phyloP scores from a whole-genome alignment of 257 asterid genomes.

The Paulownia fortunei region DNA sequence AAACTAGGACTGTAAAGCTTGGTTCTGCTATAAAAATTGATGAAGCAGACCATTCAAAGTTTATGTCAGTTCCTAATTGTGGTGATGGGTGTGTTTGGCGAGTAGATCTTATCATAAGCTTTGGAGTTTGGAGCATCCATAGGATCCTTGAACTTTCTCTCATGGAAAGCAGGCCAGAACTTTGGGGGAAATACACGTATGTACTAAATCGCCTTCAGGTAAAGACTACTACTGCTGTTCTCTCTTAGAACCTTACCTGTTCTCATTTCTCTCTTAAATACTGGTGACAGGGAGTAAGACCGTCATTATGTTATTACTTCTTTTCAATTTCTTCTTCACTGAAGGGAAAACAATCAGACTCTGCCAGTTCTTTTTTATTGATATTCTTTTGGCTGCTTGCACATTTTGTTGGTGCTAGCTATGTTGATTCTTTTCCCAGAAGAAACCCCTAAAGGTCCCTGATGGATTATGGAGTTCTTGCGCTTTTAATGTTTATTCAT shows the following conservation, averaged over 20 bases:
- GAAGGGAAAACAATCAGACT: neutral
- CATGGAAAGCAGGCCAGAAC: constrained; percentile 97
- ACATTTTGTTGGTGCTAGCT: no score
- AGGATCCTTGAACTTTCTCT: constrained; percentile 91
- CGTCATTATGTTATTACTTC: neutral
- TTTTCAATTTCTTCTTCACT: neutral
- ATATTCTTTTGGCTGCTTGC: no score
- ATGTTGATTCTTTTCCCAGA: no score
- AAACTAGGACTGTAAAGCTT: constrained; percentile 51
- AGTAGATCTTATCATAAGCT: constrained; percentile 80
- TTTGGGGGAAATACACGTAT: constrained; percentile 96
- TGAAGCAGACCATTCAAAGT: constrained; percentile 65
- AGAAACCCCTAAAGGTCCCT: no score
- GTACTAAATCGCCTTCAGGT: constrained; percentile 99
- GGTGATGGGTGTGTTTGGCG: constrained; percentile 96
- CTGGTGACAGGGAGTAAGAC: neutral
- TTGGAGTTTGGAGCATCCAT: constrained; percentile 98
- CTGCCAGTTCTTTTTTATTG: neutral
- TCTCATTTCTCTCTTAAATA: neutral
- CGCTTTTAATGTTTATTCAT: no score
- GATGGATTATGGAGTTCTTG: no score
- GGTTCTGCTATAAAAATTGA: constrained; percentile 44
- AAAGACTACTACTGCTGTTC: neutral
- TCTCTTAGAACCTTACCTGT: neutral
- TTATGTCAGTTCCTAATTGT: constrained; percentile 79